phyloP scores from a whole-genome alignment of 495 filamentous ascomycete species.

The Hypoxylon fragiforme region DNA sequence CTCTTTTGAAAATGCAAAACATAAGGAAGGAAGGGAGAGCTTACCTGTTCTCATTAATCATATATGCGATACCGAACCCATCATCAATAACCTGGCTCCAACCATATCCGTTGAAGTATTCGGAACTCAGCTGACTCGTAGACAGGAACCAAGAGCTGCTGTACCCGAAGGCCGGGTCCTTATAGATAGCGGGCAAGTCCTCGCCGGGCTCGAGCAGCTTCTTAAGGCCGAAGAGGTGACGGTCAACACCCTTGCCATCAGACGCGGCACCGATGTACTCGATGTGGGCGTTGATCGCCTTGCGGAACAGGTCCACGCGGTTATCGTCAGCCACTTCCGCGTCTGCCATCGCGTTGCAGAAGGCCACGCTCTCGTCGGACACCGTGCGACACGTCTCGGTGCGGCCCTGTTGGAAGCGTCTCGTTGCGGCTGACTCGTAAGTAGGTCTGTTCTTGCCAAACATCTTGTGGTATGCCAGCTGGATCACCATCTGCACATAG shows the following conservation, averaged over 20 bases:
- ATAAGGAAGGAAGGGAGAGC: constrained; percentile 26
- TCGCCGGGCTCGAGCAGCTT: constrained; percentile 82
- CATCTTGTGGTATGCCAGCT: constrained; percentile 99
- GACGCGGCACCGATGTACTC: constrained; percentile 87
- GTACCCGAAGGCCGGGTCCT: constrained; percentile 85
- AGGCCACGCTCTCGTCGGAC: constrained; percentile 88
- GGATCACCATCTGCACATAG: constrained; percentile 98
- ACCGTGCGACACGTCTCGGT: constrained; percentile 95
- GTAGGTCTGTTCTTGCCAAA: constrained; percentile 97
- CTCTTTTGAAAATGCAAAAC: constrained; percentile 25
- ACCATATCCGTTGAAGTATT: constrained; percentile 99
- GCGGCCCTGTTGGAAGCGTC: constrained; percentile 92
- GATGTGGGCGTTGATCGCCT: constrained; percentile 78
- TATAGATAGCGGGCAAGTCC: constrained; percentile 77
- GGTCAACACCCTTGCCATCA: constrained; percentile 91
- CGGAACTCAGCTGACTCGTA: constrained; percentile 85
- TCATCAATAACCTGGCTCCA: constrained; percentile 99
- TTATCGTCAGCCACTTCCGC: constrained; percentile 61
- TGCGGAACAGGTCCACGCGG: constrained; percentile 73
- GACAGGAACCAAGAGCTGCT: constrained; percentile 87
- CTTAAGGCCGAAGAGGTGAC: constrained; percentile 96
- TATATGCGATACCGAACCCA: constrained; percentile 97
- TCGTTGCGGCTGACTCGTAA: constrained; percentile 94
- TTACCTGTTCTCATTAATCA: constrained; percentile 96
- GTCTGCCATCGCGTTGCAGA: constrained; percentile 84